Evolutionary conservation across 768 basidiomycete genomes (phyloP).

Genomic region (Boletus subcaerulescens): DNA sequence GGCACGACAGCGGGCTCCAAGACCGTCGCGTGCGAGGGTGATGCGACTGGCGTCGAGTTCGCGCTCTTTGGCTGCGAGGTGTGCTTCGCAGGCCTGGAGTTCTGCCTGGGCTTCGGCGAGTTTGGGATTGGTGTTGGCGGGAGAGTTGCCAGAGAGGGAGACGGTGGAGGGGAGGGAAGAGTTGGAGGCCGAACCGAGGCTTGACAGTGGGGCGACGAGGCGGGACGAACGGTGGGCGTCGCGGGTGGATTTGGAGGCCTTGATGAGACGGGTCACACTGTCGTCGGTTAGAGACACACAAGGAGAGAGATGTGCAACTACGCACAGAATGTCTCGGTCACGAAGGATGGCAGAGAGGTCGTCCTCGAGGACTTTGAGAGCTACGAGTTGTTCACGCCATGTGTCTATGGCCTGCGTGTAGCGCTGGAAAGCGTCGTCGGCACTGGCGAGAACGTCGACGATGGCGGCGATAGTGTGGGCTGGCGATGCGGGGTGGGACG

Average conservation of each 20-base stretch:
- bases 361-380: conserved; percentile 66
- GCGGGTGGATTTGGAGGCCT: conserved; percentile 59
- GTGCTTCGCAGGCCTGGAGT: conserved; percentile 78
- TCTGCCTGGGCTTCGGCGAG: conserved; percentile 68
- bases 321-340: conserved; percentile 81
- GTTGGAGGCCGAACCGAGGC: conserved; percentile 42
- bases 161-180: conserved; percentile 38
- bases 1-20: conserved; percentile 59
- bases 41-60: conserved; percentile 53
- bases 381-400: conserved; percentile 60
- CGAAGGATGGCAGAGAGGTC: conserved; percentile 62
- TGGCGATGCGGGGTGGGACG: conserved; percentile 29
- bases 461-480: conserved; percentile 36
- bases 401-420: conserved; percentile 61
- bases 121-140: conserved; percentile 38
- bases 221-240: conserved; percentile 36
- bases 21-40: conserved; percentile 58
- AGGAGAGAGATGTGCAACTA: conserved; percentile 9
- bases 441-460: conserved; percentile 54
- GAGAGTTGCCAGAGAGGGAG: conserved; percentile 14
- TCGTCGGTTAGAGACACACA: background rate
- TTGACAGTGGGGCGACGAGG: conserved; percentile 12
- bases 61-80: conserved; percentile 65
- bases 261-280: conserved; percentile 78
- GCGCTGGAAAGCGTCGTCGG: conserved; percentile 63